phyloP scores from a whole-genome alignment of 2,329 filamentous ascomycete species.

The Fusarium verticillioides region DNA sequence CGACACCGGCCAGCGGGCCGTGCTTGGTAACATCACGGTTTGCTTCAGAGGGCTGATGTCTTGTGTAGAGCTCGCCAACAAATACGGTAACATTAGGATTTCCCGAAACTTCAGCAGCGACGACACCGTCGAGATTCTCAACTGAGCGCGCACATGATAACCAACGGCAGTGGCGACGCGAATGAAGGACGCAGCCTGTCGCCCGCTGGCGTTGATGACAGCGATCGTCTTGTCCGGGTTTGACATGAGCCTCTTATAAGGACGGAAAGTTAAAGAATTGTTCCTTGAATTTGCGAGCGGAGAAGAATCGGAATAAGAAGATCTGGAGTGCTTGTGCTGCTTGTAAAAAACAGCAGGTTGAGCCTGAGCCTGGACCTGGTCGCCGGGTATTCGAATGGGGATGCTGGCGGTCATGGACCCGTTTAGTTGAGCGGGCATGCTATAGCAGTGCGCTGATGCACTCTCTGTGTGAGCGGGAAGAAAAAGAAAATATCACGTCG shows the following conservation, averaged over 20 bases:
- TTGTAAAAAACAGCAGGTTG: constrained; percentile 48
- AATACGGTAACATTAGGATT: constrained; percentile 80
- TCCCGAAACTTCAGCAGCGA: constrained; percentile 84
- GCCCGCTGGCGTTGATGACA: constrained; percentile 94
- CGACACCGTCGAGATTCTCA: constrained; percentile 86
- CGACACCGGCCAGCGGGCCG: constrained; percentile 70
- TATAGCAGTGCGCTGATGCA: constrained; percentile 42
- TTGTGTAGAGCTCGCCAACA: constrained; percentile 72
- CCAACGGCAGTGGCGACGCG: constrained; percentile 93
- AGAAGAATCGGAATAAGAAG: constrained; percentile 70
- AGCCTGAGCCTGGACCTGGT: constrained; percentile 43
- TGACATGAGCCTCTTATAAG: constrained; percentile 68
- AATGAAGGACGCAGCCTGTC: constrained; percentile 94
- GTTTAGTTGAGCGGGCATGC: constrained; percentile 55
- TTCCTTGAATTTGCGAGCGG: constrained; percentile 65
- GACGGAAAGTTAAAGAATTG: constrained; percentile 70
- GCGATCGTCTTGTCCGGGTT: constrained; percentile 82
- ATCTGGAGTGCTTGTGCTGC: constrained; percentile 70
- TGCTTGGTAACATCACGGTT: constrained; percentile 74
- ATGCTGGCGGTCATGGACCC: constrained; percentile 52
- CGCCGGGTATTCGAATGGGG: constrained; percentile 52
- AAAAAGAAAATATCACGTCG: constrained; percentile 34
- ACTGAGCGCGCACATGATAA: constrained; percentile 91
- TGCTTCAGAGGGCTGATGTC: constrained; percentile 61
- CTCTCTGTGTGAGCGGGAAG: constrained; percentile 29